A percentile compares a stretch with the other conserved stretches of the same genome.
Evolutionary conservation across 768 basidiomycete genomes (phyloP).

Genomic region (Myochromella boudieri): DNA sequence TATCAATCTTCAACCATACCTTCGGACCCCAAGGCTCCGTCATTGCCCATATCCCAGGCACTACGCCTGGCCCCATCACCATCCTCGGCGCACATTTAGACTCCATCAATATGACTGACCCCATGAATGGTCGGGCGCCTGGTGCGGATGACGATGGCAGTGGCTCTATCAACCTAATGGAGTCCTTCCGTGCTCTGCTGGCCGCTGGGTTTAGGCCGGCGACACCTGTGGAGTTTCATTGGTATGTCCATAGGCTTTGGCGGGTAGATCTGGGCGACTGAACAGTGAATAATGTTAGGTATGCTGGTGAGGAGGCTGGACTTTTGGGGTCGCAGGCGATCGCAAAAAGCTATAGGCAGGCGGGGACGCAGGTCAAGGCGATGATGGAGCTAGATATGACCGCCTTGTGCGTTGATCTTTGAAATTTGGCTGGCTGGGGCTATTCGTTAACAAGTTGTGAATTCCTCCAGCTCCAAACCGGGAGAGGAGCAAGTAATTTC

Average conservation of each 20-base stretch:
- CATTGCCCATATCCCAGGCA: constrained; percentile 22
- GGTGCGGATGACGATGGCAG: constrained; percentile 41
- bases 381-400: constrained; percentile 48
- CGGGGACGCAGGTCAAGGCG: constrained; percentile 39
- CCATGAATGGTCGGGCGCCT: constrained; percentile 27
- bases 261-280: background rate
- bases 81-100: constrained; percentile 30
- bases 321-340: constrained; percentile 47
- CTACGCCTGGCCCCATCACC: constrained; percentile 17
- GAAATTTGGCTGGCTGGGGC: too few species aligned
- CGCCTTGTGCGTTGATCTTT: constrained; percentile 27
- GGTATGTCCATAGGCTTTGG: constrained; percentile 31
- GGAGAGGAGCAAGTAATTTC: constrained; percentile 38
- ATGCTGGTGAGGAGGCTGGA: constrained; percentile 48
- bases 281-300: constrained; percentile 6
- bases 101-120: constrained; percentile 25
- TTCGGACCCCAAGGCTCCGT: constrained; percentile 18
- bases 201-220: constrained; percentile 39
- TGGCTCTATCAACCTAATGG: constrained; percentile 45
- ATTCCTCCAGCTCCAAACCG: constrained; percentile 37
- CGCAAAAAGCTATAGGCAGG: constrained; percentile 42
- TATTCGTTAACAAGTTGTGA: background rate
- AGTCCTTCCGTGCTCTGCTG: constrained; percentile 41
- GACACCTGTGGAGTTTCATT: constrained; percentile 47
- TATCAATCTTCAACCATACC: constrained; percentile 16